Evolutionary conservation across 2,329 filamentous ascomycete genomes (phyloP).

Genomic region (Fusarium redolens): DNA sequence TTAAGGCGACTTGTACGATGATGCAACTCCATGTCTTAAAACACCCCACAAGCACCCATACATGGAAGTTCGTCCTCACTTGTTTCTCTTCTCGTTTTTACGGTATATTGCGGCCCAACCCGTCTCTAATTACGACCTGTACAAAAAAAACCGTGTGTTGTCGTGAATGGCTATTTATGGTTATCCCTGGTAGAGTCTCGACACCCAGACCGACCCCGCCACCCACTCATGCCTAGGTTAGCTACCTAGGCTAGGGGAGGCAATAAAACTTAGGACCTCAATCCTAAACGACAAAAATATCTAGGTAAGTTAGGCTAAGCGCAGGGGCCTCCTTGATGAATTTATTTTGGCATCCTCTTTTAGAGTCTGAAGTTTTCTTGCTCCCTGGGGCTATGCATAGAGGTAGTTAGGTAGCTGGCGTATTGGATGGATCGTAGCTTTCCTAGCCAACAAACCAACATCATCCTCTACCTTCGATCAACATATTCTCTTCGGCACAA

Average conservation of each 20-base stretch:
- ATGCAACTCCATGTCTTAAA: slow-evolving; percentile 2
- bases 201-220: slow-evolving; percentile 38
- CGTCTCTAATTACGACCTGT: background rate
- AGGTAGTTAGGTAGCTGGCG: slow-evolving; percentile 1
- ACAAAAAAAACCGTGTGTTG: slow-evolving; percentile 9
- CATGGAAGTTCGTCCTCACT: background rate
- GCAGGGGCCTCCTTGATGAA: no score
- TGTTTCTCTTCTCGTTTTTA: background rate
- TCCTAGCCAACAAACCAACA: slow-evolving; percentile 28
- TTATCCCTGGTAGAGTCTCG: slow-evolving; percentile 11
- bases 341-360: no score
- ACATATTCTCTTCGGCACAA: slow-evolving; percentile 16
- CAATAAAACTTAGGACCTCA: no score
- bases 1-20: background rate
- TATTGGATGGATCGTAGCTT: background rate
- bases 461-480: slow-evolving; percentile 24
- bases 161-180: slow-evolving; percentile 25
- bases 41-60: background rate
- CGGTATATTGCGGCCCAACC: slow-evolving; percentile 6
- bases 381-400: no score
- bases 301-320: no score
- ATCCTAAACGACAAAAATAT: no score
- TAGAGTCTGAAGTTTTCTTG: no score
- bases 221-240: slow-evolving; percentile 17
- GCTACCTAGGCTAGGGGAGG: no score